Percentiles rank a stretch among this genome's conserved stretches.
These are phyloP conservation scores for Ophiosphaerella herpotricha DNA, from an alignment of 2,329 filamentous ascomycete genomes.

Conservation along the genomic window DNA sequence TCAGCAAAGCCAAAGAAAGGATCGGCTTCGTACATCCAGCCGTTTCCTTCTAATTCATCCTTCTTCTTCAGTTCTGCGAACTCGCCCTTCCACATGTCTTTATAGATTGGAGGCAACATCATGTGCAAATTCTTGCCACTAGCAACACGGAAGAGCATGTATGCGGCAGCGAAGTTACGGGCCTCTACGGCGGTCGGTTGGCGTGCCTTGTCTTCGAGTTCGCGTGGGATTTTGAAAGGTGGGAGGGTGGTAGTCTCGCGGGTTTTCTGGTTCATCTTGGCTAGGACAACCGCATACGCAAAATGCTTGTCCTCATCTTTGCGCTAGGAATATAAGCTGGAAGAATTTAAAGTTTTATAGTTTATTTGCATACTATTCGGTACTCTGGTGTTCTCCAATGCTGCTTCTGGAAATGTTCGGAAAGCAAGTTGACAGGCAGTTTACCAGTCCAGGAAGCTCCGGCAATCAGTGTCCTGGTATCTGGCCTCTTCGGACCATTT, in stretches of 20 bases:
- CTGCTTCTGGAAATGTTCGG: slow-evolving; percentile 93
- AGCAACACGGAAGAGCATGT: slow-evolving; percentile 86
- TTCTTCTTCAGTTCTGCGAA: slow-evolving; percentile 81
- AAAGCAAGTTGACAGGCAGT: slow-evolving; percentile 87
- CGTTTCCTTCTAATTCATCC: slow-evolving; percentile 75
- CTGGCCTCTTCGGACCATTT: slow-evolving; percentile 61
- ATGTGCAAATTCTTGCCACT: slow-evolving; percentile 96
- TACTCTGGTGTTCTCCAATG: slow-evolving; percentile 96
- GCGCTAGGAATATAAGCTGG: slow-evolving; percentile 47
- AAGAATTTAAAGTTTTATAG: not conserved
- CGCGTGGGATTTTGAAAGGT: slow-evolving; percentile 78
- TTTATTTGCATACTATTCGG: slow-evolving; percentile 63
- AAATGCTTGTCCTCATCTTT: slow-evolving; percentile 79
- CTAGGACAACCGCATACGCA: slow-evolving; percentile 75
- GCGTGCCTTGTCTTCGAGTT: slow-evolving; percentile 74
- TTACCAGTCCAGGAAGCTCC: slow-evolving; percentile 98
- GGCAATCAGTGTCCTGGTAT: slow-evolving; percentile 79
- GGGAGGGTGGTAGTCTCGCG: slow-evolving; percentile 75
- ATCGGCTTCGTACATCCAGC: slow-evolving; percentile 94
- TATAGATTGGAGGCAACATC: slow-evolving; percentile 89
- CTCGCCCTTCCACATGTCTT: slow-evolving; percentile 84
- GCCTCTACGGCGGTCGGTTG: slow-evolving; percentile 86
- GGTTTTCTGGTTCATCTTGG: slow-evolving; percentile 76
- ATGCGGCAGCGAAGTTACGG: slow-evolving; percentile 89
- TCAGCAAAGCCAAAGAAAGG: slow-evolving; percentile 83